These are phyloP conservation scores for Medicago arabica DNA, from an alignment of 306 rosid genomes.

Conservation along the genomic window DNA sequence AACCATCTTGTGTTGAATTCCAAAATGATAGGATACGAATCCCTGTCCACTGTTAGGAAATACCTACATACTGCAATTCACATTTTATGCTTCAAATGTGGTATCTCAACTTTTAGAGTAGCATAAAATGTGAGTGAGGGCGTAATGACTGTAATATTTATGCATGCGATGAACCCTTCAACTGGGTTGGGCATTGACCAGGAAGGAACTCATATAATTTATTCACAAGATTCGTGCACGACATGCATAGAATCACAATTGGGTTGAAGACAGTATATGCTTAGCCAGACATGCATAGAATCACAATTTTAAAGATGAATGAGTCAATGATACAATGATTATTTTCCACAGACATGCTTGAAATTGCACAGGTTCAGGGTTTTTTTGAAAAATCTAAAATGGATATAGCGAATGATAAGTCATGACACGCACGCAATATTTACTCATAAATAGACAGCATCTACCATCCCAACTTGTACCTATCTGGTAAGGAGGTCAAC, in stretches of 20 bases:
- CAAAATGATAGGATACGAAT: no score
- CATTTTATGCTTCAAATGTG: conserved; percentile 4
- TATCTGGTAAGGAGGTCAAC: background rate
- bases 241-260: background rate
- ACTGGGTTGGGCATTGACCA: conserved; percentile 6
- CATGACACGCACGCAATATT: background rate
- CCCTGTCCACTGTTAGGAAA: conserved; percentile 1
- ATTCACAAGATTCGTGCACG: background rate
- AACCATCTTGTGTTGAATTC: no score
- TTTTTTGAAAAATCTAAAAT: no score
- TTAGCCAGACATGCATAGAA: background rate
- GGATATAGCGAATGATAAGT: background rate
- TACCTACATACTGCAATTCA: conserved; percentile 21
- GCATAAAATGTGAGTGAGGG: conserved; percentile 6
- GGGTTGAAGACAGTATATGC: background rate
- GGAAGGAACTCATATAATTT: background rate
- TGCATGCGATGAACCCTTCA: background rate
- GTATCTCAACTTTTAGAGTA: conserved; percentile 7
- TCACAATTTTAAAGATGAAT: no score
- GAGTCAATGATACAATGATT: no score
- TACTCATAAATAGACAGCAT: background rate
- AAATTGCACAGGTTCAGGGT: no score
- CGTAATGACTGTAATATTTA: background rate
- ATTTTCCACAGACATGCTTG: no score
- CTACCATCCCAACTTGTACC: background rate